phyloP scores from a whole-genome alignment of 208 protist genomes.

The Leishmania amazonensis region DNA sequence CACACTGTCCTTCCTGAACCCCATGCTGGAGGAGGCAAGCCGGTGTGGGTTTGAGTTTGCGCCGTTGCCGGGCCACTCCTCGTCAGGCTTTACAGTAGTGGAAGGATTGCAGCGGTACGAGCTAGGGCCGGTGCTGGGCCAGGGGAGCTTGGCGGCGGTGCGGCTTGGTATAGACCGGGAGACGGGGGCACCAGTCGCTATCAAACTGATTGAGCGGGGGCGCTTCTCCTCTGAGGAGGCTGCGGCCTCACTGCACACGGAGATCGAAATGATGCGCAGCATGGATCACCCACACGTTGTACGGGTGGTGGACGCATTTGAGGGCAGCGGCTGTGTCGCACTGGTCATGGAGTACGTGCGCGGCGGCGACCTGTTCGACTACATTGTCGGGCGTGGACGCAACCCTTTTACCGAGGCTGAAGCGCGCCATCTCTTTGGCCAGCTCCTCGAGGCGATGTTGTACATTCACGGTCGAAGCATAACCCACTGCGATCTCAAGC shows the following conservation, averaged over 20 bases:
- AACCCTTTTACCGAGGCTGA: slow-evolving; percentile 72
- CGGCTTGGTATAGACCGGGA: slow-evolving; percentile 42
- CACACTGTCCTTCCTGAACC: slow-evolving; percentile 60
- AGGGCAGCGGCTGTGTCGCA: slow-evolving; percentile 41
- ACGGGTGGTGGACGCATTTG: slow-evolving; percentile 59
- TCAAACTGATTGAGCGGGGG: slow-evolving; percentile 81
- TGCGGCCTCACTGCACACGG: slow-evolving; percentile 50
- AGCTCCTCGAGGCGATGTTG: slow-evolving; percentile 64
- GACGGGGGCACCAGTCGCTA: slow-evolving; percentile 43
- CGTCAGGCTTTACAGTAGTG: background rate
- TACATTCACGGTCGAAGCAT: slow-evolving; percentile 83
- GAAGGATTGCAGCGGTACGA: slow-evolving; percentile 37
- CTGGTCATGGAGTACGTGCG: slow-evolving; percentile 84
- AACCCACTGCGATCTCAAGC: slow-evolving; percentile 98
- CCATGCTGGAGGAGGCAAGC: slow-evolving; percentile 36
- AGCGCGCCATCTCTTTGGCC: slow-evolving; percentile 55
- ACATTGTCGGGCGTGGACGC: slow-evolving; percentile 58
- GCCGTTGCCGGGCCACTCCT: slow-evolving; percentile 6
- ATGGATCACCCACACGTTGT: slow-evolving; percentile 80
- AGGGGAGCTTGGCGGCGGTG: slow-evolving; percentile 68
- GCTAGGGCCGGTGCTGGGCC: slow-evolving; percentile 55
- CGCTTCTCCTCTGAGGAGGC: slow-evolving; percentile 38
- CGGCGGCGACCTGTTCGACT: slow-evolving; percentile 82
- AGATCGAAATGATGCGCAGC: slow-evolving; percentile 67
- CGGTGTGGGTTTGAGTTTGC: slow-evolving; percentile 41